phyloP scores from a whole-genome alignment of 2,329 filamentous ascomycete genomes.

The Fusarium foetens region DNA sequence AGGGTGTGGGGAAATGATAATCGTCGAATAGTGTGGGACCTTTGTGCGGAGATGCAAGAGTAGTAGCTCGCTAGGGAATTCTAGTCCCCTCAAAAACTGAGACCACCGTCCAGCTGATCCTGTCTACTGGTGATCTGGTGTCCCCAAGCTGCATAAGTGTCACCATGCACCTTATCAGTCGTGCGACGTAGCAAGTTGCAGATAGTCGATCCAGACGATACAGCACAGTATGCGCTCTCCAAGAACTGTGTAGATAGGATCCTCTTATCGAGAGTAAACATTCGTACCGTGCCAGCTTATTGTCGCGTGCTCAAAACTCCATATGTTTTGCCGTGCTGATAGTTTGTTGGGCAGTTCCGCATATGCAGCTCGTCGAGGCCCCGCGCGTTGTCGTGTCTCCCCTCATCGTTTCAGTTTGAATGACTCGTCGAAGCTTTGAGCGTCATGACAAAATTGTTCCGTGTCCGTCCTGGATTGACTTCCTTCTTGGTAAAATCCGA shows the following conservation, averaged over 20 bases:
- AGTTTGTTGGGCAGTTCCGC: slow-evolving; percentile 42
- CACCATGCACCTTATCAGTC: slow-evolving; percentile 27
- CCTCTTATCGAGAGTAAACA: slow-evolving; percentile 10
- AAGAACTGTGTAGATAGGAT: slow-evolving; percentile 23
- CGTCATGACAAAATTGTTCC: slow-evolving; percentile 93
- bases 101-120: slow-evolving; percentile 40
- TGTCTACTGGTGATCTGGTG: slow-evolving; percentile 33
- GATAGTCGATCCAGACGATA: slow-evolving; percentile 25
- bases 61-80: slow-evolving; percentile 41
- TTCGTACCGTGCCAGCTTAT: slow-evolving; percentile 12
- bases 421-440: slow-evolving; percentile 55
- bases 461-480: slow-evolving; percentile 75
- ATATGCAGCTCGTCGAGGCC: slow-evolving; percentile 37
- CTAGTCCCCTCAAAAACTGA: slow-evolving; percentile 39
- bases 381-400: slow-evolving; percentile 30
- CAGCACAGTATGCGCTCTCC: slow-evolving; percentile 17
- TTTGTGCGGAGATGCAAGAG: slow-evolving; percentile 39
- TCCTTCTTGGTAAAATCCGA: slow-evolving; percentile 70
- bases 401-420: slow-evolving; percentile 21
- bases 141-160: slow-evolving; percentile 37
- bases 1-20: slow-evolving; percentile 32
- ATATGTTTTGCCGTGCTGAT: slow-evolving; percentile 17
- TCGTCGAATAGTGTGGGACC: slow-evolving; percentile 35
- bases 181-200: slow-evolving; percentile 30
- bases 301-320: slow-evolving; percentile 14